Evolutionary conservation across 768 basidiomycete genomes (phyloP), one percentile per base, ranked within the genome.

Genomic region (Tubosaeta sp.): DNA sequence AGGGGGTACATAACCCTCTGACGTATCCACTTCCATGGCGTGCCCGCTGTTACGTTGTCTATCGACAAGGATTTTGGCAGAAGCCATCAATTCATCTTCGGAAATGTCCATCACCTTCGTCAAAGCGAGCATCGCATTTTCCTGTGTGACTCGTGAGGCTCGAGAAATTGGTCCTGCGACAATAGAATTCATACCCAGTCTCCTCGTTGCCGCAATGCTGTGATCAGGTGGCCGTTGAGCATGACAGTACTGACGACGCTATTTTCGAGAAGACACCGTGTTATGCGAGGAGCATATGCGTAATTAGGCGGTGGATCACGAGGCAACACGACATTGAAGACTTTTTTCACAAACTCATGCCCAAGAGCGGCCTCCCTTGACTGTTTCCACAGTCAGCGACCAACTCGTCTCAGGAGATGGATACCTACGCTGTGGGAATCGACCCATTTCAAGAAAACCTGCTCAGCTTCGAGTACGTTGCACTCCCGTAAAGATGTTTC

Each of bases 361-460:
- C 71, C 68, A 19, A 65, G 61, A 43, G 36, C 48, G 27, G 55
- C 47, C 44, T 58, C 54, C 36, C 44, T 52, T 3, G 57, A 51
- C 63, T 64, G 35, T 46, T 25, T 32, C n/a, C 19, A 18, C 35
- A 19, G 30, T 64, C n/a, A 57, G 46, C 12, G 22, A 36, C 2
- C 10, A 35, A n/a, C 24, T 22, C 11, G 1, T n/a, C 9, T 2
- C 0, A 29, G 31, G 10, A 5, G 22, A 35, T 24, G 27, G 4
- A n/a, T 0, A 29, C 11, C n/a, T 48, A 63, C 60, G 30, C 51
- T 71, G 51, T 71, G 67, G 18, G 65, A 66, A 53, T 72, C 65
- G 30, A 78, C 67, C 84, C 87, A 91, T 36, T 76, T 73, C 55
- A 80, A 78, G 60, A 87, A 91, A 5, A 73, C 73, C 11, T 68